These are phyloP conservation scores for Yamadazyma phyllophila DNA, from an alignment of 805 yeast species.

Conservation along the genomic window DNA sequence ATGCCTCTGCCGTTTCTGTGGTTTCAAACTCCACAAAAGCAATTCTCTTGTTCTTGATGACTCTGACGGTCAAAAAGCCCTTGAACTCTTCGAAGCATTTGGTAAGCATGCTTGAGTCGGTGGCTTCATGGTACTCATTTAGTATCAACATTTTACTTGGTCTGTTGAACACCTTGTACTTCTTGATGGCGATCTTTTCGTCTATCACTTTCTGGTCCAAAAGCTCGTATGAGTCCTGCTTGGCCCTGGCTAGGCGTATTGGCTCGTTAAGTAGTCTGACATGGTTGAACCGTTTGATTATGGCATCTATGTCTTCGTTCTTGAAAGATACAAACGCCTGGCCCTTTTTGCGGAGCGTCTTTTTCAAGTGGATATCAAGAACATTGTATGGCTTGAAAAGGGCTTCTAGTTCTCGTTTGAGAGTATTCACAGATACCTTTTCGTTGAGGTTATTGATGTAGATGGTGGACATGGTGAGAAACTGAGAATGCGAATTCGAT, in stretches of 20 bases:
- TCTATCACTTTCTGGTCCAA: conserved; percentile 20
- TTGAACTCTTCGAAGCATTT: conserved; percentile 45
- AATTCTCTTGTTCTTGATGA: conserved; percentile 63
- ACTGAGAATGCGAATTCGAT: no score
- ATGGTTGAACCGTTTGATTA: conserved; percentile 38
- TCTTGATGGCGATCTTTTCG: conserved; percentile 19
- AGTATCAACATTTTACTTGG: conserved; percentile 11
- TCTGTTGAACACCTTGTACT: conserved; percentile 9
- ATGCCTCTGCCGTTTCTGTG: conserved; percentile 47
- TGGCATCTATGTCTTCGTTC: conserved; percentile 45
- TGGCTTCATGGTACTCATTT: conserved; percentile 3
- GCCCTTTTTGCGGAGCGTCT: conserved; percentile 67
- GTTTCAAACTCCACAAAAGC: conserved; percentile 79
- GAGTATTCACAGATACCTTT: conserved; percentile 51
- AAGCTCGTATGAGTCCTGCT: conserved; percentile 12
- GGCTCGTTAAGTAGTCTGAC: conserved; percentile 37
- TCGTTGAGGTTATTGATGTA: conserved; percentile 76
- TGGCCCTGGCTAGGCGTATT: conserved; percentile 11
- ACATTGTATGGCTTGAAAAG: conserved; percentile 48
- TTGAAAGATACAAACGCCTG: conserved; percentile 75
- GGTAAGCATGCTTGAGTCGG: conserved; percentile 7
- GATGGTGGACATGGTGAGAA: conserved; percentile 27
- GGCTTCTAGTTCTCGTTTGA: conserved; percentile 43
- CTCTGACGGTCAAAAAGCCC: conserved; percentile 67
- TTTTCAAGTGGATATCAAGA: conserved; percentile 41